Evolutionary conservation across 2,329 filamentous ascomycete species (phyloP), one percentile per base, ranked within the genome.

Genomic region (Claviceps sp.): DNA sequence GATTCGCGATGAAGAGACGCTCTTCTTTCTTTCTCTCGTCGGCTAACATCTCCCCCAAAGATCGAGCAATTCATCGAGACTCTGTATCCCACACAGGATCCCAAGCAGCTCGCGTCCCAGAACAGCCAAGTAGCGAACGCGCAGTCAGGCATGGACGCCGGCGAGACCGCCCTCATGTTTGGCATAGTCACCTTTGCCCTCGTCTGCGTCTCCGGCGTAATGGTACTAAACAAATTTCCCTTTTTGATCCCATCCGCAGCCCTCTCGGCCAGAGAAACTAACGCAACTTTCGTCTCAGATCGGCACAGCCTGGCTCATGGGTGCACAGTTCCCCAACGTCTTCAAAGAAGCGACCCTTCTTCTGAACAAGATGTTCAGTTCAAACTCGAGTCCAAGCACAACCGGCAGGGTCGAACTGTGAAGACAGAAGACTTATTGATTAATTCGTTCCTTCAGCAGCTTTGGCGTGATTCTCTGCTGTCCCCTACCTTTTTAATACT

Each of bases 1-100:
- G 3, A 11, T 34, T 45, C n/a, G 1, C 8, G 4, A 1, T 8
- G 3, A 10, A 4, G 5, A 30, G 16, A 11, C 30, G 6, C 26
- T 22, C 30, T n/a, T 4, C 13, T 1, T 38, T 14, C 2, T 17
- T 46, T 34, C n/a, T 30, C n/a, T 10, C 13, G 14, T 16, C 8
- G 24, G 24, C 43, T 34, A 46, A 46, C 4, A 19, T 11, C 5
- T 13, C 30, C 1, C 7, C 38, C 4, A 61, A 61, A 93, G 86
- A 87, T 95, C 58, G 90, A 97, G 67, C 87, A 93, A 73, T 95
- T 95, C 66, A 95, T 97, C 65, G 91, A 97, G 69, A 84, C 82
- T 5, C 82, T 97, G 59, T 97, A 90, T 80, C 93, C 93, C 3
- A 78, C 81, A 8, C 89, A 95, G 68, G 82, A 87, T 56, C 78